These are phyloP conservation scores for Raffaelea deltoideospora DNA, from an alignment of 2,329 filamentous ascomycete genomes.

Conservation along the genomic window DNA sequence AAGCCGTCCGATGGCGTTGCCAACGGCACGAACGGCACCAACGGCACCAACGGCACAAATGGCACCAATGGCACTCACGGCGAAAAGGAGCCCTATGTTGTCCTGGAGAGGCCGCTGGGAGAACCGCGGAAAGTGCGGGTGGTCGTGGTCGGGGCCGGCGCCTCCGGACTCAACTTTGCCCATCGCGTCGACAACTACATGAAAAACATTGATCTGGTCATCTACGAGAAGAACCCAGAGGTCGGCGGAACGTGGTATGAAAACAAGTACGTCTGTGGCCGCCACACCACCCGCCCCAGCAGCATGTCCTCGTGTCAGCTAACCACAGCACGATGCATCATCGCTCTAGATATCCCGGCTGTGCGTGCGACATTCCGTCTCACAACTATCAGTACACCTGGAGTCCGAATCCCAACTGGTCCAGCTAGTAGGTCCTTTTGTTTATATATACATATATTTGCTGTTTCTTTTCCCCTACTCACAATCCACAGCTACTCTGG, in stretches of 20 bases:
- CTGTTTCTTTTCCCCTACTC: too few relatives aligned
- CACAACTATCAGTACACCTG: conserved; percentile 51
- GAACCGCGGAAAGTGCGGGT: conserved; percentile 23
- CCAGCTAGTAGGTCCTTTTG: too few relatives aligned
- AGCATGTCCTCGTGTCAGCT: too few relatives aligned
- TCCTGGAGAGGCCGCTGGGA: conserved; percentile 9
- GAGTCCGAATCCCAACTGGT: conserved; percentile 43
- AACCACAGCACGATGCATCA: too few relatives aligned
- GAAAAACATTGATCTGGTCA: conserved; percentile 25
- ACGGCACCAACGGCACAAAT: too few relatives aligned
- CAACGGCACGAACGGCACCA: too few relatives aligned
- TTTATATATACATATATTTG: too few relatives aligned
- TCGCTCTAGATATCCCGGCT: conserved; percentile 43
- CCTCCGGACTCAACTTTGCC: conserved; percentile 28
- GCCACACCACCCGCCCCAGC: too few relatives aligned
- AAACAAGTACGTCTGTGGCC: conserved; percentile 40
- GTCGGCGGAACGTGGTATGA: conserved; percentile 45
- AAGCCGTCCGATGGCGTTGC: too few relatives aligned
- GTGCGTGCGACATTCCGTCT: conserved; percentile 38
- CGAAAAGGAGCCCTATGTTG: conserved; percentile 6
- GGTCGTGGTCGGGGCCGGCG: conserved; percentile 28
- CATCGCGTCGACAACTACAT: conserved; percentile 28
- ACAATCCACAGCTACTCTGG: too few relatives aligned
- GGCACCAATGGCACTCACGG: too few relatives aligned
- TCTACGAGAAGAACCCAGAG: conserved; percentile 41